Percentiles rank a stretch among this genome's conserved stretches.
Evolutionary conservation across 345 rosid genomes (phyloP).

Genomic region (Salix dunnii): DNA sequence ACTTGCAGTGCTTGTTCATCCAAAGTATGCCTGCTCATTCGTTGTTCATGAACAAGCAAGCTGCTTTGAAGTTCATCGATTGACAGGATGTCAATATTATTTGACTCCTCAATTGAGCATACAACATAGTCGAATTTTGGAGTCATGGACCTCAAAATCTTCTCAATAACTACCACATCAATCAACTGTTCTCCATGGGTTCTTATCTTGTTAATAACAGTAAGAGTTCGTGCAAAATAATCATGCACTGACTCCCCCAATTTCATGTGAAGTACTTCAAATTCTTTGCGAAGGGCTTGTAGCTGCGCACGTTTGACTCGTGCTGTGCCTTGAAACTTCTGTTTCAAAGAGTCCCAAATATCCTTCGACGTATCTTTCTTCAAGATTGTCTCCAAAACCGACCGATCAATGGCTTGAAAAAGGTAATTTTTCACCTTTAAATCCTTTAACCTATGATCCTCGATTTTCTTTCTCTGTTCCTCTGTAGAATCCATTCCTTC

Average conservation of each 20-base stretch:
- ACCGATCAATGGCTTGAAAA: not conserved
- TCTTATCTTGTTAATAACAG: not conserved
- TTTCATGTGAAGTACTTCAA: not conserved
- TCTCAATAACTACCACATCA: not conserved
- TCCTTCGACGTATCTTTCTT: not conserved
- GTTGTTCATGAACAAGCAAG: not conserved
- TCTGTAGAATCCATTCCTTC: not conserved
- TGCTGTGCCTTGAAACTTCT: not conserved
- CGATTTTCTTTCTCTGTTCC: not conserved
- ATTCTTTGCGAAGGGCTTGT: conserved; percentile 1
- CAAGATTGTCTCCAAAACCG: not conserved
- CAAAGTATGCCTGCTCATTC: not conserved
- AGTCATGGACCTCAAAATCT: not conserved
- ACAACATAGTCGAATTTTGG: not conserved
- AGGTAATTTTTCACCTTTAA: not conserved
- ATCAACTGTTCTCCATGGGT: not conserved
- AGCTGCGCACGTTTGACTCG: not conserved
- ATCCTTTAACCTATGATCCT: not conserved
- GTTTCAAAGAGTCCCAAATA: not conserved
- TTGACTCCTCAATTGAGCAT: not conserved
- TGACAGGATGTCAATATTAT: not conserved
- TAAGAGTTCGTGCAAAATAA: not conserved
- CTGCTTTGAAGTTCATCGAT: not conserved
- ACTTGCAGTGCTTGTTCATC: not conserved
- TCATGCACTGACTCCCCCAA: not conserved